Evolutionary conservation across 129 eudicot genomes (phyloP).

Genomic region (Flaveria linearis): DNA sequence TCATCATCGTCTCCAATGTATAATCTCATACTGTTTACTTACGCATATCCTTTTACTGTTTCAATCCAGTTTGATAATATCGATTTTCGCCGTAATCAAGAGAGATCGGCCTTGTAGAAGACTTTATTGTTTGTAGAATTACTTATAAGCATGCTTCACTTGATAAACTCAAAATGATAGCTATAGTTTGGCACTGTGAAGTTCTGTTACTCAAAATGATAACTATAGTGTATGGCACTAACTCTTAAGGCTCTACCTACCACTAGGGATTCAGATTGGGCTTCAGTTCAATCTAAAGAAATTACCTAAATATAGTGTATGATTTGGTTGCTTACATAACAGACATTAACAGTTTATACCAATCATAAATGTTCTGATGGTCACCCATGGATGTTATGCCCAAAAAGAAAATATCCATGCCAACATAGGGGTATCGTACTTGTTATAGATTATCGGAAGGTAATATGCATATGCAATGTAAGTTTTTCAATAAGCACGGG

Average conservation of each 20-base stretch:
- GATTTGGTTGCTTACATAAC: background rate
- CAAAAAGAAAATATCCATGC: background rate
- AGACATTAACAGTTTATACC: background rate
- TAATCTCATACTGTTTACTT: background rate
- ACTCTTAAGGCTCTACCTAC: background rate
- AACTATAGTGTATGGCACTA: no score
- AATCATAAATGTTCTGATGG: no score
- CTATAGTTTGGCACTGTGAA: background rate
- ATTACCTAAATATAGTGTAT: background rate
- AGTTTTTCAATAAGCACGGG: background rate
- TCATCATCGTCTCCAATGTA: conserved; percentile 77
- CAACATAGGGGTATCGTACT: background rate
- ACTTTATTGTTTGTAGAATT: background rate
- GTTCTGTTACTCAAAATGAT: background rate
- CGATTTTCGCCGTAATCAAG: background rate
- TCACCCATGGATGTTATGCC: background rate
- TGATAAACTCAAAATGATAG: background rate
- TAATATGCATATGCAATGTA: background rate
- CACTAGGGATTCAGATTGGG: no score
- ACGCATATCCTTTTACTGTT: background rate
- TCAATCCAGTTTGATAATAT: conserved; percentile 2
- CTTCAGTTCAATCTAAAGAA: no score
- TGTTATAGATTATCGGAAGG: background rate
- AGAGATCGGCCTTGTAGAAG: background rate
- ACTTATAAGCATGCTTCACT: background rate